Evolutionary conservation across 2,329 filamentous ascomycete genomes (phyloP), one percentile per base, ranked within the genome.

Genomic region (Aphanoascus verrucosus): DNA sequence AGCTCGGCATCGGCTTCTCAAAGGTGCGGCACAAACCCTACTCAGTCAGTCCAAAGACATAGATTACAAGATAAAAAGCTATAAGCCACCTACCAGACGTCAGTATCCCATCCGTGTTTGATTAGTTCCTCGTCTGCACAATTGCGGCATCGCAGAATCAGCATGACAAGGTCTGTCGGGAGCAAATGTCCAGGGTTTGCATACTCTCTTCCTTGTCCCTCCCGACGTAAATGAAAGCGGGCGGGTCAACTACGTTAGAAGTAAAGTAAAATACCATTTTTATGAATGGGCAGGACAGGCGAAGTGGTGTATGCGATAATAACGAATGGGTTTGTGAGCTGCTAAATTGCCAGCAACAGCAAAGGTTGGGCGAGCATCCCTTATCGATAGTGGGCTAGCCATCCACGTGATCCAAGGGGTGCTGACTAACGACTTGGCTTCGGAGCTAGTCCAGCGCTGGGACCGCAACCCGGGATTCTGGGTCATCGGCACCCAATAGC

Each of bases 191-290:
- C 7, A 9, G 31, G 19, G 19, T 17, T 32, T 48, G 61, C 84
- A 65, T 77, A 96, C 93, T 98, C 76, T 98, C 93, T 63, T 93
- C 90, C 74, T 98, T 98, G 77, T 98, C 93, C 72, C 97, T 98
- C 70, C 93, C 93, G 56, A 96, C 88, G 68, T 98, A 98, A 65
- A 98, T 83, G 67, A 85, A 90, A 41, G 88, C 91, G 32, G 88
- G 68, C 1, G 93, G 91, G 11, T 83, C 78, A 38, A 94, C 88
- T 41, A 83, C 82, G 57, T 81, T 91, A 23, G 91, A 97, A 1
- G 83, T 93, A 69, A 93, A 97, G 71, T 97, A 97, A 74, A 86
- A 95, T 45, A 98, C 93, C 93, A 98, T 94, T 28, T 65, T 28
- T 28, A 28, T 28, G 23, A 28, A 7, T 28, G 7, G 7, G 23